A percentile compares a stretch with the other conserved stretches of the same genome.
Evolutionary conservation across 305 asterid species (phyloP).

Genomic region (Rubia balearica): DNA sequence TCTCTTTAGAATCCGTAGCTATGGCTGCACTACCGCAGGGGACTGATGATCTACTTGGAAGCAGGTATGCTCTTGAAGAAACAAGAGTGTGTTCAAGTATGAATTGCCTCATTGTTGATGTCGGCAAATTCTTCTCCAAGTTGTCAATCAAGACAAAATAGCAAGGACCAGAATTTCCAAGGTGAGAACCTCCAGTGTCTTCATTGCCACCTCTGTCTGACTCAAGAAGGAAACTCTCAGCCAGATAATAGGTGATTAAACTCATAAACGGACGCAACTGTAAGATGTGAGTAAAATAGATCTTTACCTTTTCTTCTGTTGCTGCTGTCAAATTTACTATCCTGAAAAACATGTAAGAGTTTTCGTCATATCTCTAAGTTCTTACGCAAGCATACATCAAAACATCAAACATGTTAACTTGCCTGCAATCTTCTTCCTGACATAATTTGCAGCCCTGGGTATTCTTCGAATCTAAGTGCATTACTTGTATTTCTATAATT

Average conservation of each 20-base stretch:
- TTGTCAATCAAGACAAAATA: constrained; percentile 34
- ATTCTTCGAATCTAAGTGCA: neutral
- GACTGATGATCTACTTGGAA: constrained; percentile 29
- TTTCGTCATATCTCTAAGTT: neutral
- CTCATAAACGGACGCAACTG: neutral
- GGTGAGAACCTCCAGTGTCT: constrained; percentile 37
- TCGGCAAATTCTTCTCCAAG: constrained; percentile 42
- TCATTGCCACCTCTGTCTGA: constrained; percentile 16
- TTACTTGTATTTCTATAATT: too few relatives aligned
- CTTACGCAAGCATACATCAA: neutral
- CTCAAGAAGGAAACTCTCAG: neutral
- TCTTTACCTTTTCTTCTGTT: neutral
- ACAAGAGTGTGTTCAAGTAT: constrained; percentile 34
- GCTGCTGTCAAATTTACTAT: neutral
- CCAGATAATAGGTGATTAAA: neutral
- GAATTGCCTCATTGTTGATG: constrained; percentile 33
- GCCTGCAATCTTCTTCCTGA: neutral
- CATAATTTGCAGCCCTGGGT: too few relatives aligned
- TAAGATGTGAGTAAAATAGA: too few relatives aligned
- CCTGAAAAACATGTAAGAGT: neutral
- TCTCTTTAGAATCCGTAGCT: constrained; percentile 30
- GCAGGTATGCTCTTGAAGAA: constrained; percentile 31
- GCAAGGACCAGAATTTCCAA: constrained; percentile 3
- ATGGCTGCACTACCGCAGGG: constrained; percentile 45
- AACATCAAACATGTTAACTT: neutral